Evolutionary conservation across 805 yeast species (phyloP).

Genomic region (Metschnikowia borealis): DNA sequence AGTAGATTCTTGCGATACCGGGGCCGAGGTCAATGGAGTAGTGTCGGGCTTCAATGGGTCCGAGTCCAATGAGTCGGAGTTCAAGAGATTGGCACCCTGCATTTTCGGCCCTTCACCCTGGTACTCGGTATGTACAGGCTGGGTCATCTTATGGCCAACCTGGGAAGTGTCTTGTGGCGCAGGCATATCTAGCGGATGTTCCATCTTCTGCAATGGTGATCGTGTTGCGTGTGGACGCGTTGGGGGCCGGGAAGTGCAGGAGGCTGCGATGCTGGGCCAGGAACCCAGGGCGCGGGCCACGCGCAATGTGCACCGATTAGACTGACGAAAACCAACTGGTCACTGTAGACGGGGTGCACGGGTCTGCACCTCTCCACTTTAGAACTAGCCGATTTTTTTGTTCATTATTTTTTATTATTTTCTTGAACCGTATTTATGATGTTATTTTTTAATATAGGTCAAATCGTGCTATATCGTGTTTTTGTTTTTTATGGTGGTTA

Average conservation of each 20-base stretch:
- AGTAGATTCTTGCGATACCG: not conserved
- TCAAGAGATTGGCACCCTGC: not conserved
- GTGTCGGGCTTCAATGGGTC: not conserved
- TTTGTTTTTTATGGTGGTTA: no score
- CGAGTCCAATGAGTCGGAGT: no score
- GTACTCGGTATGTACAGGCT: not conserved
- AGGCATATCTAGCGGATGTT: conserved; percentile 1
- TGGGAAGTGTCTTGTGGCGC: not conserved
- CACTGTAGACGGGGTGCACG: no score
- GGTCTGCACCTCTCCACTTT: no score
- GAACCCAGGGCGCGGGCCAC: not conserved
- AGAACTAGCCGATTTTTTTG: no score
- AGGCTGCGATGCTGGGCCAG: conserved; percentile 2
- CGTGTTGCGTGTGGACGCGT: conserved; percentile 2
- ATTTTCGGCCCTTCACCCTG: not conserved
- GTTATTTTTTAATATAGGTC: no score
- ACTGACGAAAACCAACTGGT: no score
- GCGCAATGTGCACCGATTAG: not conserved
- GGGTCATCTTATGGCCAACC: not conserved
- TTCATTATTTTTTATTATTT: no score
- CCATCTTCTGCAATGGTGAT: not conserved
- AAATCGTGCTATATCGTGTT: no score
- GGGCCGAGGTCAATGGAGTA: not conserved
- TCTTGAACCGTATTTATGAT: no score
- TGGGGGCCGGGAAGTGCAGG: conserved; percentile 3